A percentile compares a stretch with the other conserved stretches of the same genome.
These are phyloP conservation scores for Suillus subalutaceus DNA, from an alignment of 768 basidiomycete species.

Conservation along the genomic window DNA sequence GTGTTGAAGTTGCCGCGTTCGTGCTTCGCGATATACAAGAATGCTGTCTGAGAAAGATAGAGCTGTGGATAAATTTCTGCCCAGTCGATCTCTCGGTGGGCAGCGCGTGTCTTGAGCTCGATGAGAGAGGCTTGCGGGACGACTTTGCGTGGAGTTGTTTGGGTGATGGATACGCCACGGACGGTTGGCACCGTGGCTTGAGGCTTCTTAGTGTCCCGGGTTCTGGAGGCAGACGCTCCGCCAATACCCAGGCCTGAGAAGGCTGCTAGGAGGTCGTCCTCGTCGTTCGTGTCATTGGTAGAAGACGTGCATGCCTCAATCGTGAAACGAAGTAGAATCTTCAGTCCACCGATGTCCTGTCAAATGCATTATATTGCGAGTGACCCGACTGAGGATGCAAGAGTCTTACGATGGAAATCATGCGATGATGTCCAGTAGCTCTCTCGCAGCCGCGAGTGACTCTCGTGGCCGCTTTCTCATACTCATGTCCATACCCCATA, in stretches of 20 bases:
- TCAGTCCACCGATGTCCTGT: constrained; percentile 61
- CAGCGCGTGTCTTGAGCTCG: constrained; percentile 38
- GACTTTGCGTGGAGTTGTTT: constrained; percentile 28
- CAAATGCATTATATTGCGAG: not conserved
- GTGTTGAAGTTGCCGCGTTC: constrained; percentile 52
- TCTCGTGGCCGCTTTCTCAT: constrained; percentile 59
- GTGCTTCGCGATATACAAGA: constrained; percentile 64
- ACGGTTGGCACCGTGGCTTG: constrained; percentile 7
- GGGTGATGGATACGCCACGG: constrained; percentile 22
- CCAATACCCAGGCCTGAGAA: constrained; percentile 28
- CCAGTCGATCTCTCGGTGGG: constrained; percentile 50
- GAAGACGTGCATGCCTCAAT: constrained; percentile 45
- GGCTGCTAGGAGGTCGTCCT: constrained; percentile 28
- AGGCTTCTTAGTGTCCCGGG: not conserved
- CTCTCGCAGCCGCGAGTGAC: constrained; percentile 50
- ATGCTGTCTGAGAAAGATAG: constrained; percentile 67
- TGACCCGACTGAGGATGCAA: not conserved
- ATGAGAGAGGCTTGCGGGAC: constrained; percentile 40
- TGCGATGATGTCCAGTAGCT: constrained; percentile 61
- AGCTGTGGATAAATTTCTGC: constrained; percentile 64
- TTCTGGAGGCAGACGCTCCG: constrained; percentile 2
- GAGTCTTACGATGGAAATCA: constrained; percentile 60
- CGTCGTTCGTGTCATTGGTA: constrained; percentile 9
- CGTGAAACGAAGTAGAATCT: constrained; percentile 60
- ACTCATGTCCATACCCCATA: constrained; percentile 59